Evolutionary conservation across 176 grass and related monocot genomes (phyloP).

Genomic region (Triticum turgidum): DNA sequence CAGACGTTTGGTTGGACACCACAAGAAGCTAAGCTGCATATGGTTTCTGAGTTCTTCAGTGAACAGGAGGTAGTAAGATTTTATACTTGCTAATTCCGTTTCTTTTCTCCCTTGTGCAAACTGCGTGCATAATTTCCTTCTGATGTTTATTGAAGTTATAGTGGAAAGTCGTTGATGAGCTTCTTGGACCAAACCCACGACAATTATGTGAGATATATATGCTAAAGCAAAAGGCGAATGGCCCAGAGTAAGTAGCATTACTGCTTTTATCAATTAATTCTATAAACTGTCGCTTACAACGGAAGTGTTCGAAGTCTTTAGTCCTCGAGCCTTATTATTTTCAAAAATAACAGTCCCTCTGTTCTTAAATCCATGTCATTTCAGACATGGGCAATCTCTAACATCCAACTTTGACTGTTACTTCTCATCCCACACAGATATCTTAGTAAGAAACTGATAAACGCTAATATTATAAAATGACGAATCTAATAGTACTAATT

Average conservation of each 20-base stretch:
- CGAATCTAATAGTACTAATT: neutral
- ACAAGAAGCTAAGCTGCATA: constrained; percentile 89
- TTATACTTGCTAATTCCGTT: constrained; percentile 28
- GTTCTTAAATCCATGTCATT: neutral
- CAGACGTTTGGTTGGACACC: constrained; percentile 91
- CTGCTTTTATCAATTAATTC: neutral
- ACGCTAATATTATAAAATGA: neutral
- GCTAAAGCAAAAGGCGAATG: constrained; percentile 74
- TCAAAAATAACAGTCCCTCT: neutral
- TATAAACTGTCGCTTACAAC: neutral
- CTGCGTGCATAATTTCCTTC: constrained; percentile 50
- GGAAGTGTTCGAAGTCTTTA: neutral
- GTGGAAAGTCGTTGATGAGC: constrained; percentile 97
- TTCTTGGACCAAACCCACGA: constrained; percentile 84
- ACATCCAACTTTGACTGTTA: neutral
- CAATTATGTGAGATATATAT: constrained; percentile 88
- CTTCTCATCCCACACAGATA: neutral
- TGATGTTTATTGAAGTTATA: constrained; percentile 92
- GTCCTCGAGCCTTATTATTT: neutral
- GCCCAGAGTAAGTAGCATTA: constrained; percentile 51
- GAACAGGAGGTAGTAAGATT: constrained; percentile 79
- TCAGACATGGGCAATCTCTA: neutral
- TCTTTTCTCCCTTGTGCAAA: constrained; percentile 8
- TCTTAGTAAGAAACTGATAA: neutral
- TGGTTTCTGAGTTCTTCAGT: constrained; percentile 91